Conservation (phyloP, 2,329 filamentous ascomycete genomes). For the Lecanoromycetidae sp. region DNA sequence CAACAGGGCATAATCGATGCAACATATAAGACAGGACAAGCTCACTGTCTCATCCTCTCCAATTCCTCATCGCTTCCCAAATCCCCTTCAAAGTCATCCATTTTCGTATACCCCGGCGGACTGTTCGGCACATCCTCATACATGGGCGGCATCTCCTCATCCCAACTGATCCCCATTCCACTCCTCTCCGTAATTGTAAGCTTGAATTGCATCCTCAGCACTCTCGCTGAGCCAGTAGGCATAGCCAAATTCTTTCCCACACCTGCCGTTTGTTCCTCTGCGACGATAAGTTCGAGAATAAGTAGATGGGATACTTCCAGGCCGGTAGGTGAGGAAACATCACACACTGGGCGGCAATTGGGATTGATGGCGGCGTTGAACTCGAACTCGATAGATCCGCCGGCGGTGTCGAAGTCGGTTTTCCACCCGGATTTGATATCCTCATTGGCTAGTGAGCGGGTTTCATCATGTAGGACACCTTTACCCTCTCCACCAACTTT, state of each 20-base stretch:
- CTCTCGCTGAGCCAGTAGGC: slow-evolving; percentile 79
- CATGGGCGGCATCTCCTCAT: slow-evolving; percentile 85
- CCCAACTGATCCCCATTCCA: slow-evolving; percentile 88
- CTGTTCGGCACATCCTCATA: slow-evolving; percentile 87
- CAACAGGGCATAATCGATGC: too few relatives aligned
- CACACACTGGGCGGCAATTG: slow-evolving; percentile 57
- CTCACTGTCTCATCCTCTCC: slow-evolving; percentile 7
- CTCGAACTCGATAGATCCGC: slow-evolving; percentile 69
- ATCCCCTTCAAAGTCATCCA: slow-evolving; percentile 15
- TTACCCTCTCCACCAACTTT: slow-evolving; percentile 55
- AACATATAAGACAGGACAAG: neutral
- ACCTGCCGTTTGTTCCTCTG: slow-evolving; percentile 66
- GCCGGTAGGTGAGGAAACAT: slow-evolving; percentile 61
- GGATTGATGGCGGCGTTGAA: slow-evolving; percentile 55
- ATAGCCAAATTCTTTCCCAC: slow-evolving; percentile 63
- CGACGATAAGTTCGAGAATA: slow-evolving; percentile 85
- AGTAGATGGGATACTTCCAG: slow-evolving; percentile 73
- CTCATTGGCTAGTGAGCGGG: slow-evolving; percentile 64
- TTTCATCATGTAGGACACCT: slow-evolving; percentile 61
- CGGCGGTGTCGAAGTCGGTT: slow-evolving; percentile 54
- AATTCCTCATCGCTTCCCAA: slow-evolving; percentile 9
- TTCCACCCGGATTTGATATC: slow-evolving; percentile 88
- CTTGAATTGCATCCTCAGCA: slow-evolving; percentile 84
- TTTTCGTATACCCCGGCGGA: slow-evolving; percentile 57
- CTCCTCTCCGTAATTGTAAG: slow-evolving; percentile 69